Conservation (phyloP, 768 basidiomycete genomes). For the Grammothele lineata region DNA sequence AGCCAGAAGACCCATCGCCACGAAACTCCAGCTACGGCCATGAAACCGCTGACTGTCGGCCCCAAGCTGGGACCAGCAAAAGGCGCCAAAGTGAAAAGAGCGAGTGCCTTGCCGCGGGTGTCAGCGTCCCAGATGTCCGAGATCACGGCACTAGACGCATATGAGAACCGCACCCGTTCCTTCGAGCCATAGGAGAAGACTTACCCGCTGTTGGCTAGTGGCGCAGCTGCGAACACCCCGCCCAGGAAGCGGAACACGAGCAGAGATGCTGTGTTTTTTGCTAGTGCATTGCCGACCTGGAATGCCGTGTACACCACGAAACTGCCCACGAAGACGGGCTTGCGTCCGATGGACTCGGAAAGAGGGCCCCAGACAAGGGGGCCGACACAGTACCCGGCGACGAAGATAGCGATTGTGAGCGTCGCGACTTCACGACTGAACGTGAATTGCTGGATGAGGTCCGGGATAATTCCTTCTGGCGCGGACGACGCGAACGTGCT, state of each 20-base stretch:
- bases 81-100: constrained; percentile 42
- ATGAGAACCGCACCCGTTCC: no score
- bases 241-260: constrained; percentile 68
- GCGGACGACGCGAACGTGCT: constrained; percentile 65
- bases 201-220: constrained; percentile 66
- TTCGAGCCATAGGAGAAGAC: constrained; percentile 7
- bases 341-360: constrained; percentile 35
- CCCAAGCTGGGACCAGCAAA: constrained; percentile 58
- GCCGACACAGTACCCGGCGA: constrained; percentile 65
- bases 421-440: constrained; percentile 48
- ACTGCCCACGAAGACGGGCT: constrained; percentile 15
- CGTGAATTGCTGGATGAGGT: constrained; percentile 42
- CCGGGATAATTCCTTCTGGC: constrained; percentile 44
- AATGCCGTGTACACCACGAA: constrained; percentile 62
- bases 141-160: constrained; percentile 21
- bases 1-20: constrained; percentile 75
- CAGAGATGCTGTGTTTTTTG: constrained; percentile 57
- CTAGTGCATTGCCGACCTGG: constrained; percentile 59
- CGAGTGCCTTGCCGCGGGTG: constrained; percentile 60
- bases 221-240: constrained; percentile 65
- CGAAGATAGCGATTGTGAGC: constrained; percentile 58
- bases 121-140: constrained; percentile 54
- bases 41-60: constrained; percentile 33
- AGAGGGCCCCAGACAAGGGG: constrained; percentile 58
- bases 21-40: constrained; percentile 35